A percentile compares a stretch with the other conserved stretches of the same genome.
These are phyloP conservation scores for Emmonsia crescens DNA, from an alignment of 2,329 filamentous ascomycete species.

Conservation along the genomic window DNA sequence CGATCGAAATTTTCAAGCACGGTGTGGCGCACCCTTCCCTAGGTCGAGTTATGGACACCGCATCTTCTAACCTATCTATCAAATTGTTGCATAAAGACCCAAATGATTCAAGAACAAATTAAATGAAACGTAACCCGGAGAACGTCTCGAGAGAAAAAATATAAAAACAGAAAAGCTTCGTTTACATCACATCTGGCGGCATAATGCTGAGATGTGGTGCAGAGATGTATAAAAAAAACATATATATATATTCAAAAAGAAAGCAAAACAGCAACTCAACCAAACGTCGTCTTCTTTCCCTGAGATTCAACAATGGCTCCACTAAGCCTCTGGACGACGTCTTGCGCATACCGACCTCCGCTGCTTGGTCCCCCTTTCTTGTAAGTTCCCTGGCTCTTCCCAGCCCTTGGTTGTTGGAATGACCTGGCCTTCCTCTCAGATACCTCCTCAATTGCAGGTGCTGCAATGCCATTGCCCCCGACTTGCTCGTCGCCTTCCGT, in stretches of 20 bases:
- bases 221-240: not conserved
- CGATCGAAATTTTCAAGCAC: not conserved
- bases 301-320: conserved; percentile 67
- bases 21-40: not conserved
- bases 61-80: not conserved
- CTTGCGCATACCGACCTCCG: conserved; percentile 33
- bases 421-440: conserved; percentile 10
- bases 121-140: not conserved
- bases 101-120: not conserved
- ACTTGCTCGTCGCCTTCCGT: conserved; percentile 17
- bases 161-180: not conserved
- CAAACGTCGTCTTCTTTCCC: conserved; percentile 76
- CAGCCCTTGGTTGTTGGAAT: conserved; percentile 15
- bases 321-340: conserved; percentile 54
- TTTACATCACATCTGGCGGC: not conserved
- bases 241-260: not conserved
- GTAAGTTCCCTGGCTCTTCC: conserved; percentile 16
- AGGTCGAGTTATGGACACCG: not conserved
- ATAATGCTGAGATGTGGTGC: not conserved
- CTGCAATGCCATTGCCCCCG: conserved; percentile 8
- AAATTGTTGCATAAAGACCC: not conserved
- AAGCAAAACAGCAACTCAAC: conserved; percentile 31
- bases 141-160: not conserved
- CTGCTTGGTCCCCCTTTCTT: conserved; percentile 17
- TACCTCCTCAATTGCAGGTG: conserved; percentile 10